phyloP scores from a whole-genome alignment of 176 grass and related monocot species.

The Phoenix dactylifera region DNA sequence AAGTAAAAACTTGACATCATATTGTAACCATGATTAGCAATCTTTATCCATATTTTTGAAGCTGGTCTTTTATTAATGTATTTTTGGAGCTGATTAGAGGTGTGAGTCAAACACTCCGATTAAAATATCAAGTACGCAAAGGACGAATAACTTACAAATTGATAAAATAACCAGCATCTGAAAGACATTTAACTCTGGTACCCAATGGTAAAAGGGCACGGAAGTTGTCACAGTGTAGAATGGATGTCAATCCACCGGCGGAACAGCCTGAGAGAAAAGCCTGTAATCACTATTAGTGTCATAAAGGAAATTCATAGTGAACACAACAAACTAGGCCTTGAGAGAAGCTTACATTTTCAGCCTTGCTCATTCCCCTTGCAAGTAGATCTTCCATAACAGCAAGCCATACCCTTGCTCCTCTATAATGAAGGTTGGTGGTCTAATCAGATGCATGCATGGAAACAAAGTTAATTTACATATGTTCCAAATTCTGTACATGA shows the following conservation, averaged over 20 bases:
- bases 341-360: conserved; percentile 44
- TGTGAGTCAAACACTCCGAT: background rate
- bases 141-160: too few relatives aligned
- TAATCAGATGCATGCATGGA: conserved; percentile 19
- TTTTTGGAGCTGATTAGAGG: too few relatives aligned
- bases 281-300: conserved; percentile 21
- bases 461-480: conserved; percentile 2
- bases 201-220: conserved; percentile 41
- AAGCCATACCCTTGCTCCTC: conserved; percentile 66
- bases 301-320: too few relatives aligned
- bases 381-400: conserved; percentile 78
- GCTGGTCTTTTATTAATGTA: too few relatives aligned
- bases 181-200: too few relatives aligned
- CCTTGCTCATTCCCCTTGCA: conserved; percentile 55
- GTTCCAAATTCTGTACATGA: background rate
- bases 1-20: too few relatives aligned
- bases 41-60: too few relatives aligned
- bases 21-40: too few relatives aligned
- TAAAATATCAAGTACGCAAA: too few relatives aligned
- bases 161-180: too few relatives aligned
- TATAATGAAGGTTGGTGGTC: conserved; percentile 54
- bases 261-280: conserved; percentile 91
- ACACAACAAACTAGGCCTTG: background rate
- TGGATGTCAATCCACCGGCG: conserved; percentile 72
- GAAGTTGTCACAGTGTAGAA: conserved; percentile 83